A percentile compares a stretch with the other conserved stretches of the same genome.
phyloP scores from a whole-genome alignment of 495 filamentous ascomycete species.

The Hypoxylon trugodes region DNA sequence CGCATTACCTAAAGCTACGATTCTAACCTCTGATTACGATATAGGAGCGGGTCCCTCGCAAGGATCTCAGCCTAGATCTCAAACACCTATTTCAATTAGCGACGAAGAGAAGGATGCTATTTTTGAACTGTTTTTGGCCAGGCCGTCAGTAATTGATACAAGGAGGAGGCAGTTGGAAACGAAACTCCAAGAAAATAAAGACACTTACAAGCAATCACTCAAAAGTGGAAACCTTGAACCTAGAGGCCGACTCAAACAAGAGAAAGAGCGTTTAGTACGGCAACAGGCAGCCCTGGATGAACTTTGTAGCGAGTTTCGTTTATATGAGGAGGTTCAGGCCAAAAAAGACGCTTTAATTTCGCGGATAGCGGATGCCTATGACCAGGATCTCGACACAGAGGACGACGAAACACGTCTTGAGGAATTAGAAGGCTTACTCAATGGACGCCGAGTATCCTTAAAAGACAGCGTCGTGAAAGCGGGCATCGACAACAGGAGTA shows the following conservation, averaged over 20 bases:
- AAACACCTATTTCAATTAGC: conserved; percentile 8
- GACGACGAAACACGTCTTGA: conserved; percentile 51
- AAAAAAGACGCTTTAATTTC: conserved; percentile 48
- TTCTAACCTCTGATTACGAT: conserved; percentile 6
- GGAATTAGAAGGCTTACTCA: conserved; percentile 43
- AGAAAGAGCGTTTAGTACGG: conserved; percentile 44
- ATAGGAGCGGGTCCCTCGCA: conserved; percentile 9
- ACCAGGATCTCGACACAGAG: conserved; percentile 47
- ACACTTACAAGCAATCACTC: conserved; percentile 46
- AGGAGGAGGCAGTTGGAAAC: conserved; percentile 39
- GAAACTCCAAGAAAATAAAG: conserved; percentile 43
- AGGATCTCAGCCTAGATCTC: conserved; percentile 9
- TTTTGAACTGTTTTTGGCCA: conserved; percentile 44
- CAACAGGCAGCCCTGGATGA: conserved; percentile 45
- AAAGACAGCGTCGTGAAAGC: conserved; percentile 43
- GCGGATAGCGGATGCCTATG: conserved; percentile 49
- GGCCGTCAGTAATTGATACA: conserved; percentile 45
- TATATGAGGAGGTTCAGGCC: conserved; percentile 40
- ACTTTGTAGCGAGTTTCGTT: conserved; percentile 41
- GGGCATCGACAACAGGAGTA: conserved; percentile 48
- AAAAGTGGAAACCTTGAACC: conserved; percentile 43
- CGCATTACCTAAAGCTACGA: conserved; percentile 7
- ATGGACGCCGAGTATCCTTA: conserved; percentile 40
- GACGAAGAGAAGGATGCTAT: conserved; percentile 44
- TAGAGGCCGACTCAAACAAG: conserved; percentile 46